Evolutionary conservation across 371 early-diverging fungal genomes (phyloP).

Genomic region (Mortierella sp.): DNA sequence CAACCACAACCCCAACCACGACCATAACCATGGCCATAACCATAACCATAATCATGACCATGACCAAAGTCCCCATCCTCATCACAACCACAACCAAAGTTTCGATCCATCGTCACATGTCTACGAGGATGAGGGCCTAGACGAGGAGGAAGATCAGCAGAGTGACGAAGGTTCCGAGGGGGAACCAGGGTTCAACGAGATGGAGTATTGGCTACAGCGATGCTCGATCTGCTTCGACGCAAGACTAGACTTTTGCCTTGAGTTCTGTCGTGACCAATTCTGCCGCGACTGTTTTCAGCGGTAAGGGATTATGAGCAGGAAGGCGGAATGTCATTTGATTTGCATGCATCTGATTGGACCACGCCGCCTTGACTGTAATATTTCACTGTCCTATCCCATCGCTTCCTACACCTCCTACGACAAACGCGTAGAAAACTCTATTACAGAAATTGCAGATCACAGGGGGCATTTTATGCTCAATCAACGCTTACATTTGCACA

Average conservation of each 20-base stretch:
- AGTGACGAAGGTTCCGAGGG: slow-evolving; percentile 49
- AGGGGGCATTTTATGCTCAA: not conserved
- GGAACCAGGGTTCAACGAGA: slow-evolving; percentile 49
- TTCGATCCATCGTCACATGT: slow-evolving; percentile 16
- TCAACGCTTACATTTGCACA: too few relatives aligned
- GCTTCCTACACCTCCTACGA: not conserved
- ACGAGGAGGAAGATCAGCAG: slow-evolving; percentile 41
- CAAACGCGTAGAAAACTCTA: slow-evolving; percentile 18
- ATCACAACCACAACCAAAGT: slow-evolving; percentile 7
- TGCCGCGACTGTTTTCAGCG: slow-evolving; percentile 74
- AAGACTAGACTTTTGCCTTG: slow-evolving; percentile 72
- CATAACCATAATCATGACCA: not conserved
- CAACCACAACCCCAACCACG: not conserved
- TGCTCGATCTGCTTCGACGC: slow-evolving; percentile 81
- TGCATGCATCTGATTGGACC: slow-evolving; percentile 22
- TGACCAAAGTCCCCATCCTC: not conserved
- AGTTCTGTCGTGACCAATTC: slow-evolving; percentile 75
- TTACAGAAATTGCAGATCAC: not conserved
- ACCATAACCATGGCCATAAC: not conserved
- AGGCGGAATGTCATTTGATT: slow-evolving; percentile 30
- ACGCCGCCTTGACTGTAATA: not conserved
- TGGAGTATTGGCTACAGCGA: slow-evolving; percentile 71
- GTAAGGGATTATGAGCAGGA: slow-evolving; percentile 45
- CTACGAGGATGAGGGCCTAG: slow-evolving; percentile 30
- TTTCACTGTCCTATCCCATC: not conserved